Percentiles rank a stretch among this genome's conserved stretches.
Conservation (phyloP, 371 early-diverging fungal genomes). For the Saksenaea vasiformis region DNA sequence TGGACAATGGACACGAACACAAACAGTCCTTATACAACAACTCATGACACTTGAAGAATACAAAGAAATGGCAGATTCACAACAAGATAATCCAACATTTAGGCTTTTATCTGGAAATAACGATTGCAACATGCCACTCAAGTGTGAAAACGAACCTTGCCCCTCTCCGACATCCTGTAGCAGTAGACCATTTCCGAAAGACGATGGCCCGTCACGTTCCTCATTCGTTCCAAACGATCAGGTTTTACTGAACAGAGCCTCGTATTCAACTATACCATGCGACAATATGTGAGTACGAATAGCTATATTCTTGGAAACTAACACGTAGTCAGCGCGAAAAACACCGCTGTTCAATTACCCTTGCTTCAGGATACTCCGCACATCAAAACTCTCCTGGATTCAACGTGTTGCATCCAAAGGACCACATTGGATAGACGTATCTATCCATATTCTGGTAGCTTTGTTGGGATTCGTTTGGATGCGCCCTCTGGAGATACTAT, state of each 20-base stretch:
- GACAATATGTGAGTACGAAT: not conserved
- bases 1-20: slow-evolving; percentile 14
- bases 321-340: slow-evolving; percentile 3
- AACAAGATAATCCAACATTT: not conserved
- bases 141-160: not conserved
- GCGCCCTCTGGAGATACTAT: slow-evolving; percentile 7
- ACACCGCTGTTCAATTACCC: not conserved
- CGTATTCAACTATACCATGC: not conserved
- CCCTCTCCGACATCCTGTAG: not conserved
- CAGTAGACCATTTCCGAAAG: not conserved
- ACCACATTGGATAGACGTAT: not conserved
- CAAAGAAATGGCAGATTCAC: slow-evolving; percentile 2
- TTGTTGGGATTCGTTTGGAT: slow-evolving; percentile 15
- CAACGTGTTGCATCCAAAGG: slow-evolving; percentile 9
- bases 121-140: not conserved
- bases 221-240: not conserved
- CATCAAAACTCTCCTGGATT: slow-evolving; percentile 7
- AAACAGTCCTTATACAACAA: slow-evolving; percentile 13
- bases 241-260: slow-evolving; percentile 1
- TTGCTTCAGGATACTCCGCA: slow-evolving; percentile 14
- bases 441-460: slow-evolving; percentile 5
- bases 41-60: slow-evolving; percentile 18
- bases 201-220: not conserved
- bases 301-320: not conserved
- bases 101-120: not conserved